Evolutionary conservation across 352 stramenopile genomes (phyloP).

Genomic region (Phytophthora idaei): DNA sequence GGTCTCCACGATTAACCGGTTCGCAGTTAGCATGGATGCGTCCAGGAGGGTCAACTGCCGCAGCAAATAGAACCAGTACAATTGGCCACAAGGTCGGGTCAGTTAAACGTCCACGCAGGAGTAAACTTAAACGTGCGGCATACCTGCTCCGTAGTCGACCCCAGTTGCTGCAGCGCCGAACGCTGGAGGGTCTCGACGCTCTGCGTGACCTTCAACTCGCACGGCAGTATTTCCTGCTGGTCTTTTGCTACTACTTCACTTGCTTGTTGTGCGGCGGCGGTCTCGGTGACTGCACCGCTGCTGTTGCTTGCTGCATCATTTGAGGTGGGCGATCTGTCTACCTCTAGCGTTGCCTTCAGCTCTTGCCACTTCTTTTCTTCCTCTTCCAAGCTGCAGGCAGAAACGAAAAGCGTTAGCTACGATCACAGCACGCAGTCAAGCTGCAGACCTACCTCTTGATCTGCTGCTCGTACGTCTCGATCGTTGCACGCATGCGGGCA

Average conservation of each 20-base stretch:
- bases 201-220: conserved; percentile 50
- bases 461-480: conserved; percentile 54
- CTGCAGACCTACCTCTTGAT: conserved; percentile 41
- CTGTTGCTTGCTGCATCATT: conserved; percentile 11
- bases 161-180: conserved; percentile 48
- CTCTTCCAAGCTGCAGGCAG: conserved; percentile 40
- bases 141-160: conserved; percentile 52
- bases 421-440: neutral
- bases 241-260: conserved; percentile 5
- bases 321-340: conserved; percentile 21
- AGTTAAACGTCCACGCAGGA: conserved; percentile 12
- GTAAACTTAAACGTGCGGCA: conserved; percentile 5
- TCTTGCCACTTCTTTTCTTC: conserved; percentile 64
- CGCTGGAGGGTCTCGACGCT: conserved; percentile 55
- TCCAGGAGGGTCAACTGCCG: conserved; percentile 59
- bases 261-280: neutral
- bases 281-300: conserved; percentile 1
- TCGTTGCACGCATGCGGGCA: conserved; percentile 50
- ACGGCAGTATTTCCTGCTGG: conserved; percentile 28
- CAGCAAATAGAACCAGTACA: neutral
- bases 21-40: conserved; percentile 67
- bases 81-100: conserved; percentile 1
- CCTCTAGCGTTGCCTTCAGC: conserved; percentile 46
- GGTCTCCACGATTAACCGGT: conserved; percentile 66
- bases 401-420: conserved; percentile 4